Percentiles rank a stretch among this genome's conserved stretches.
Evolutionary conservation across 2,329 filamentous ascomycete genomes (phyloP).

Genomic region (Neonectria faginata): DNA sequence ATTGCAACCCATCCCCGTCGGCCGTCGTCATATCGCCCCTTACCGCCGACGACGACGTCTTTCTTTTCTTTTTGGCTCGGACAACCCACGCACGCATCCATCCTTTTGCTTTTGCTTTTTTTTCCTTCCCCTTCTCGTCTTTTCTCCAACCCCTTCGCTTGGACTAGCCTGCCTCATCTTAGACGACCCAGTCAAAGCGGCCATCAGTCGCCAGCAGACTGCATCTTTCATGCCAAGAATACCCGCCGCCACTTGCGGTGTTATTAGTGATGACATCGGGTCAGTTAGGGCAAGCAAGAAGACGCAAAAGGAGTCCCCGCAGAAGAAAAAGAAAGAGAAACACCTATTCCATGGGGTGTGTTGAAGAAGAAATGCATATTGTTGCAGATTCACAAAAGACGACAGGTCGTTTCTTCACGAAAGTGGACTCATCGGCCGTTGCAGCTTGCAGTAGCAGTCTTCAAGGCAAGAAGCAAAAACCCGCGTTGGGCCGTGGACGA

Average conservation of each 20-base stretch:
- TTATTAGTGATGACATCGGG: constrained; percentile 5
- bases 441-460: not conserved
- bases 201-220: not conserved
- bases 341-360: not conserved
- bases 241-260: constrained; percentile 6
- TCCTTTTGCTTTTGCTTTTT: not conserved
- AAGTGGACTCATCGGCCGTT: not conserved
- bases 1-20: not conserved
- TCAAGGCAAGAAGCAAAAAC: constrained; percentile 5
- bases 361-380: not conserved
- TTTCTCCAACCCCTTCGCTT: constrained; percentile 17
- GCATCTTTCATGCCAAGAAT: constrained; percentile 1
- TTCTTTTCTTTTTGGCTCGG: not conserved
- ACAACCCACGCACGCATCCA: not conserved
- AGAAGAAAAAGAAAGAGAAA: not conserved
- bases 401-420: constrained; percentile 6
- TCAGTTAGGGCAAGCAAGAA: not conserved
- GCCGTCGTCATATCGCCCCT: constrained; percentile 1
- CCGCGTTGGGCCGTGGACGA: not conserved
- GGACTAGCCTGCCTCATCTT: constrained; percentile 26
- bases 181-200: constrained; percentile 12
- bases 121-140: not conserved
- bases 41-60: not conserved
- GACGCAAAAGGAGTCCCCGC: not conserved
- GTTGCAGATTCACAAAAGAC: not conserved